Conservation (phyloP, 2,329 filamentous ascomycete species). For the Botrytis hyacinthi region DNA sequence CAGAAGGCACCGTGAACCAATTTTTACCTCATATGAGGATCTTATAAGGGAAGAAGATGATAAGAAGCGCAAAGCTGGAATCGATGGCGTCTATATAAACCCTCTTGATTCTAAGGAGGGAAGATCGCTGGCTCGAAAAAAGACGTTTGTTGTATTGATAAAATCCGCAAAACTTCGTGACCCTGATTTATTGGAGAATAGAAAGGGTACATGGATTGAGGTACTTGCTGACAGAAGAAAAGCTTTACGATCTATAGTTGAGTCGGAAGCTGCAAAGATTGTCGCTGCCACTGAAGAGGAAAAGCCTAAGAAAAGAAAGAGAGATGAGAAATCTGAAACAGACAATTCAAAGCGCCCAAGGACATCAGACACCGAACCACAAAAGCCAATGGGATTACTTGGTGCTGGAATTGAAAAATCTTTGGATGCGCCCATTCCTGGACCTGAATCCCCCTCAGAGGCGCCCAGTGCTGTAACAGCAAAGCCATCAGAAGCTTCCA, state of each 20-base stretch:
- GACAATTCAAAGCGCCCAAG: not conserved
- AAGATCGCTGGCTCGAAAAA: constrained; percentile 34
- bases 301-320: constrained; percentile 16
- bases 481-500: not conserved
- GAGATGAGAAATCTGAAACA: not conserved
- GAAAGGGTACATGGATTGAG: constrained; percentile 27
- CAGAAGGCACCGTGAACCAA: constrained; percentile 2
- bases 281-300: constrained; percentile 1
- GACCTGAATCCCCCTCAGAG: not conserved
- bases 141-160: constrained; percentile 39
- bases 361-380: not conserved
- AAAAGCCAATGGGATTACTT: not conserved
- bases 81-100: constrained; percentile 26
- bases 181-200: constrained; percentile 23
- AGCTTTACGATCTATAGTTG: constrained; percentile 1
- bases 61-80: constrained; percentile 23
- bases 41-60: constrained; percentile 20
- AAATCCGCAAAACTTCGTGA: constrained; percentile 35
- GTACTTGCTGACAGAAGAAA: constrained; percentile 21
- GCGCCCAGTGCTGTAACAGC: not conserved
- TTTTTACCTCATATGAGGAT: constrained; percentile 22
- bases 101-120: constrained; percentile 26
- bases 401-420: not conserved
- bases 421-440: not conserved
- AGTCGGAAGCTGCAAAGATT: constrained; percentile 13